Base-by-base conservation (phyloP, 2,329 filamentous ascomycete species). In the Leptographium lundbergii region DNA sequence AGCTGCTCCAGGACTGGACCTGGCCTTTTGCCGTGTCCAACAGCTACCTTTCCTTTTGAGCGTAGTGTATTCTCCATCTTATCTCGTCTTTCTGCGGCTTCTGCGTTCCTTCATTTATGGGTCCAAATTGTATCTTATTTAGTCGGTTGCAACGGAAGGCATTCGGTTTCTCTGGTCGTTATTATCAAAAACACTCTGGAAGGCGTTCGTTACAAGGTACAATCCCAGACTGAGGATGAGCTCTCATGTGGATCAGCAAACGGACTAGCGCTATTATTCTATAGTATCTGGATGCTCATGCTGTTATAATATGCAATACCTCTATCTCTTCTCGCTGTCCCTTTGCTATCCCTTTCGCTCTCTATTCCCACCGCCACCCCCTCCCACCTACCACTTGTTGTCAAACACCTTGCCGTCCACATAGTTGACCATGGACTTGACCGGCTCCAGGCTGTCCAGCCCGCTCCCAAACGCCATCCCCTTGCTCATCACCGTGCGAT, bases 391-490 rank as follows among this genome's bases (percentile, higher is more conserved):
- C 47, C 61, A 63, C 54, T 75, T 75, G 62, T 80, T 79, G 60
- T 75, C 63, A 63, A 77, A 79, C 17, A 72, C 69, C 63, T 73
- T 72, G 10, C 77, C 77, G 53, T 75, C 67, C 4, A 79, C 71
- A 64, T 75, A 73, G 63, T 80, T 79, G 17, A 81, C 66, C 72
- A 81, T 66, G 63, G 79, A 73, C 56, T 67, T 76, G 24, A 81
- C 78, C 0, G 77, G 73, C 3, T 69, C 62, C 29, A 82, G 67
- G 55, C 74, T 65, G 39, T 73, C 72, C 3, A 65, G 68, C 11
- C 70, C 72, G 22, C 64, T 72, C 6, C 79, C 80, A 68, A 82
- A 82, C 4, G 69, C 63, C 67, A 79, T 75, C 3, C 77, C 78
- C 63, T 77, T 77, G 53, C 68, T 72, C 74, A 82, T 75, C 6